These are phyloP conservation scores for Fusarium compactum DNA, from an alignment of 2,329 filamentous ascomycete genomes.

Conservation along the genomic window DNA sequence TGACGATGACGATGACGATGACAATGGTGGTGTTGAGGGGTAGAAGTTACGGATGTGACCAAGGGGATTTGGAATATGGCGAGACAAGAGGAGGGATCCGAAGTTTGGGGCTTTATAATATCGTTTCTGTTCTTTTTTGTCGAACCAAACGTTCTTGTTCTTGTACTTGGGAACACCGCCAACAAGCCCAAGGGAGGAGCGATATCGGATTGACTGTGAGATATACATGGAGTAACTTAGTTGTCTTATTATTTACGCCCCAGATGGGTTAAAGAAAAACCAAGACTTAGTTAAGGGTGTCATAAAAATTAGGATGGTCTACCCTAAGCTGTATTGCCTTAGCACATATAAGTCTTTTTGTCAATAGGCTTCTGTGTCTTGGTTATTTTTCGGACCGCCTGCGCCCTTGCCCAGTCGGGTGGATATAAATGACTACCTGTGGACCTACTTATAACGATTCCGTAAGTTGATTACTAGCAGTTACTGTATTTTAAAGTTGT, in stretches of 20 bases:
- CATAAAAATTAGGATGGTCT: too few relatives aligned
- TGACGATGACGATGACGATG: conserved; percentile 1
- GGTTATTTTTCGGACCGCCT: too few relatives aligned
- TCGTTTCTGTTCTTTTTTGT: background rate
- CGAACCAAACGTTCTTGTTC: background rate
- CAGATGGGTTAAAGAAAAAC: background rate
- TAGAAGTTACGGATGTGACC: conserved; percentile 4
- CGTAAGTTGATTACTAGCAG: background rate
- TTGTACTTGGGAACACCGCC: background rate
- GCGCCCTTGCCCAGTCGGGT: background rate
- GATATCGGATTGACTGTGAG: conserved; percentile 39
- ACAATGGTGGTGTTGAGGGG: conserved; percentile 15
- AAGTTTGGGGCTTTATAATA: background rate
- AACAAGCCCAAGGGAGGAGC: conserved; percentile 27
- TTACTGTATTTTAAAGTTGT: background rate
- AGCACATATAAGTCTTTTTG: too few relatives aligned
- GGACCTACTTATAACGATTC: conserved; percentile 12
- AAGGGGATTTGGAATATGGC: background rate
- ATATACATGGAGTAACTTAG: conserved; percentile 25
- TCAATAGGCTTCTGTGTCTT: too few relatives aligned
- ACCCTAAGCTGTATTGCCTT: too few relatives aligned
- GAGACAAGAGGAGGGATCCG: background rate
- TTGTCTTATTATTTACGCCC: background rate
- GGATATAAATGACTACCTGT: conserved; percentile 39
- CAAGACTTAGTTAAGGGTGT: too few relatives aligned